Base-by-base conservation (phyloP, 2,329 filamentous ascomycete genomes). In the Trichoderma sp. region DNA sequence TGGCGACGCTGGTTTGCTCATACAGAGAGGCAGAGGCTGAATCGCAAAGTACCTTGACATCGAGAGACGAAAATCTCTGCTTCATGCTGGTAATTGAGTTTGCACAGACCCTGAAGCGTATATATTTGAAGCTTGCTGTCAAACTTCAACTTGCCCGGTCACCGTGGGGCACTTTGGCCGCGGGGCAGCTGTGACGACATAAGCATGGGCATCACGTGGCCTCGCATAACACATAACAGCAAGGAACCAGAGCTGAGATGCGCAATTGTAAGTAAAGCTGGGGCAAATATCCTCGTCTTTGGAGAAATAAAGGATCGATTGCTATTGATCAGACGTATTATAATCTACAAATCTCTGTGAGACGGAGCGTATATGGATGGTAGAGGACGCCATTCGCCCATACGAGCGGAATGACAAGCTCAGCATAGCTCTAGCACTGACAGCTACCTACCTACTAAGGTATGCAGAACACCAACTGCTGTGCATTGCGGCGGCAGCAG, bases 31-130 rank as follows among this genome's bases (percentile, higher is more conserved):
- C 14, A 27, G 24, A 7, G 12, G 14, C 3, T 5, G 14, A 29
- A 59, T 35, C 18, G 27, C 60, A 14, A 73, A 73, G 64, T 82
- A 91, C 92, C 87, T 93, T 93, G 80, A 95, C 92, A 82, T 95
- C 93, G 75, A 95, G 84, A n/a, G 93, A 94, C 14, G 93, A 94
- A 83, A 94, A 94, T 79, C 93, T 87, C 83, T 94, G 93, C 88
- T 95, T 95, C 93, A 95, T 95, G 68, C 81, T 87, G 80, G 74
- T 72, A 75, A 75, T 31, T 64, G 27, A 16, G 59, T 31, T 56
- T n/a, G 69, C 38, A 6, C 24, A 35, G 38, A 27, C 60, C 24
- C 67, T 29, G 18, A 64, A 56, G 4, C 21, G 35, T 53, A 35
- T 72, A 53, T 62, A 41, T 62, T 62, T 12, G 24, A 67, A 74